Percentiles rank a stretch among this genome's conserved stretches.
Conservation (phyloP, 1,139 yeast genomes). For the Candida sojae region DNA sequence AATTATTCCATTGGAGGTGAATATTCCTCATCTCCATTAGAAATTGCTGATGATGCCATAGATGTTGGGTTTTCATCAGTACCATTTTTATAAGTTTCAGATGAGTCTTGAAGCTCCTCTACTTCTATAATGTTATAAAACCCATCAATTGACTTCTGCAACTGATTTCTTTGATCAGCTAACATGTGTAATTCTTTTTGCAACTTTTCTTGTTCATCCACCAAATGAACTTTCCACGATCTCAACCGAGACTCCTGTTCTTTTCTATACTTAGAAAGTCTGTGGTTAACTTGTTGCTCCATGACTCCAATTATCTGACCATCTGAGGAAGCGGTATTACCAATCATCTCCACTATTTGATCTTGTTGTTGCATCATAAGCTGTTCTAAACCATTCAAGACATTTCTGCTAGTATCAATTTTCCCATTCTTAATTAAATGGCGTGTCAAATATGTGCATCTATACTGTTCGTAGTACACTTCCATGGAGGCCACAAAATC, state of each 20-base stretch:
- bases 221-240: slow-evolving; percentile 64
- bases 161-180: slow-evolving; percentile 1
- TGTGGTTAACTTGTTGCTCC: slow-evolving; percentile 38
- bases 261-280: slow-evolving; percentile 49
- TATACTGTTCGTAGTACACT: slow-evolving; percentile 54
- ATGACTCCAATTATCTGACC: not conserved
- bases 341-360: not conserved
- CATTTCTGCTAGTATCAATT: not conserved
- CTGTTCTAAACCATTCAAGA: not conserved
- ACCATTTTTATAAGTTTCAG: not conserved
- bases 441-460: slow-evolving; percentile 28
- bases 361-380: slow-evolving; percentile 1
- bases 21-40: not conserved
- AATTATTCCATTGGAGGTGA: not conserved
- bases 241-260: slow-evolving; percentile 63
- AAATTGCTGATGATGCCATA: not conserved
- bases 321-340: not conserved
- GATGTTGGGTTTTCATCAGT: not conserved
- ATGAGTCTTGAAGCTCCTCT: not conserved
- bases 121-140: not conserved
- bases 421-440: not conserved
- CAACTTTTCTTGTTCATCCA: slow-evolving; percentile 48
- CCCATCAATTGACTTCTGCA: slow-evolving; percentile 3
- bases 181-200: slow-evolving; percentile 7
- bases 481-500: slow-evolving; percentile 63